Evolutionary conservation across 2,329 filamentous ascomycete genomes (phyloP).

Genomic region (Ploettnerulaceae sp.): DNA sequence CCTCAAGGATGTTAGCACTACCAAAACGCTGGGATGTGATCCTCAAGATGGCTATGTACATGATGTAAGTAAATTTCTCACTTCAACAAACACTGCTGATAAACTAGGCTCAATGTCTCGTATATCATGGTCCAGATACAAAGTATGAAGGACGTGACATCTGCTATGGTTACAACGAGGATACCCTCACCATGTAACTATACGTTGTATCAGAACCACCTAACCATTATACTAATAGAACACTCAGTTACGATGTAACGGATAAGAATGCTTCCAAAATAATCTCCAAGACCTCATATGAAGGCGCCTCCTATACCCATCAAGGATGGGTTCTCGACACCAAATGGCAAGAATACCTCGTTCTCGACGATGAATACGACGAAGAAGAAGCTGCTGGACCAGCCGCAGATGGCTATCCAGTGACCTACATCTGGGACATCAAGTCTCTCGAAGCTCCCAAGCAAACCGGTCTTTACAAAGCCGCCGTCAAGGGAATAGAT

Average conservation of each 20-base stretch:
- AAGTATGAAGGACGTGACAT: constrained; percentile 22
- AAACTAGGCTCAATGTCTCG: constrained; percentile 41
- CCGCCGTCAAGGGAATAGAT: constrained; percentile 37
- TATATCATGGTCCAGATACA: constrained; percentile 23
- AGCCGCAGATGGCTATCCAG: constrained; percentile 41
- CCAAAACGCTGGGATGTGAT: constrained; percentile 43
- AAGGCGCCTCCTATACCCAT: constrained; percentile 34
- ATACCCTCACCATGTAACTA: constrained; percentile 41
- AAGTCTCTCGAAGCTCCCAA: constrained; percentile 36
- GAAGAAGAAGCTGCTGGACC: constrained; percentile 40
- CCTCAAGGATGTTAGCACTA: constrained; percentile 42
- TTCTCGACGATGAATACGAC: constrained; percentile 33
- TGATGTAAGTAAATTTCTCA: background rate
- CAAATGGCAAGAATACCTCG: constrained; percentile 11
- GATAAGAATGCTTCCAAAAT: constrained; percentile 35
- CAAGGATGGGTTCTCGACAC: constrained; percentile 38
- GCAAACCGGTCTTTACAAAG: constrained; percentile 41
- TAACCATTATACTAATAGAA: too few relatives aligned
- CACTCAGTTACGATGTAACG: constrained; percentile 42
- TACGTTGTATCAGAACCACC: too few relatives aligned
- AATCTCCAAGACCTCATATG: constrained; percentile 40
- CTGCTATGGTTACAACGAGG: constrained; percentile 28
- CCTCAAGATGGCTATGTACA: constrained; percentile 38
- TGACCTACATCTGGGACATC: constrained; percentile 49
- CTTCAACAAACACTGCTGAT: background rate